Evolutionary conservation across 352 stramenopile genomes (phyloP), one percentile per base, ranked within the genome.

Genomic region (Pythium oligandrum): DNA sequence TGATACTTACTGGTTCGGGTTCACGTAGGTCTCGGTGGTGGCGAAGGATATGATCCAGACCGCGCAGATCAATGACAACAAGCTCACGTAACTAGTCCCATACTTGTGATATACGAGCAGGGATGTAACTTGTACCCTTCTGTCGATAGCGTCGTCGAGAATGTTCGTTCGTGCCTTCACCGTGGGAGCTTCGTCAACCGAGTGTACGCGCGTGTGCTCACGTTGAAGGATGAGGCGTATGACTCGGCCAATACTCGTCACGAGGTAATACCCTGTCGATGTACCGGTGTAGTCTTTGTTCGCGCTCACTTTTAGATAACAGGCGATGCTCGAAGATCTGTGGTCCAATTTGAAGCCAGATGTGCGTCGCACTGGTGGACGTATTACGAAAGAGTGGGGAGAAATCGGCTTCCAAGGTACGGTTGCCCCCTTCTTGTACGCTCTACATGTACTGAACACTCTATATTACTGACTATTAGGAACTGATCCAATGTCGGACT

Each of bases 341-440:
- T 94, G 84, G 84, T 55, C 52, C 17, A 86, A 83, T 31, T 64
- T 93, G 40, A 94, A 94, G 71, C 84, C 84, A 1, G 66, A 85
- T 43, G 67, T 91, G 12, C 84, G 84, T 55, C 82, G 84, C 48
- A 63, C 68, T 37, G 80, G 82, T 43, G 84, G 84, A 32, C 71
- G 84, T 1, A 88, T 91, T 53, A 94, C 84, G 2, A 94, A 93
- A 59, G 84, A 94, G 42, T 94, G 84, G 84, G 79, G 78, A 34
- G 84, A 94, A 40, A 93, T 94, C 47, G 84, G 84, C 32, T 94
- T 94, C 45, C 82, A 94, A 83, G 83, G 83, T 89, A 51, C 2
- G 47, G 40, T n/a, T 6, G 5, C 31, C n/a, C 3, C 3, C 9
- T 48, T 17, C 12, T 12, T 58, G 36, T 8, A 26, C 8, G 3